Base-by-base conservation (phyloP, 176 grass and related monocot species). In the Thalia dealbata region DNA sequence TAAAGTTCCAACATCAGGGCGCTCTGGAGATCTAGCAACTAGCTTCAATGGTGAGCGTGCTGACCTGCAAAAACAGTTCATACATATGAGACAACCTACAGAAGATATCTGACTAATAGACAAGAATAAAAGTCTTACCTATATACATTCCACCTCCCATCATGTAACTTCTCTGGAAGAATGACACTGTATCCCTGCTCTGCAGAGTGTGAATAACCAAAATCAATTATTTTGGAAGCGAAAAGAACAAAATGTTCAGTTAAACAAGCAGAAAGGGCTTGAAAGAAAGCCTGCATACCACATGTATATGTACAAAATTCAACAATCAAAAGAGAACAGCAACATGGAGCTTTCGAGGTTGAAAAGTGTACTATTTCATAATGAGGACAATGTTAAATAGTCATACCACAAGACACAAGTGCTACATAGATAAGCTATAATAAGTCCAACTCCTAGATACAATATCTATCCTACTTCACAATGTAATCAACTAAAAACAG, bases 121-220 rank as follows among this genome's bases (percentile, higher is more conserved):
- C 32, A 73, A 60, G 25, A 77, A 61, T 74, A 56, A 32, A 61
- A 65, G 75, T 50, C 59, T 3, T 80, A 89, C 93, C 93, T 84
- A 75, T 96, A 92, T 46, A 96, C 93, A 78, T 96, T 90, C 89
- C 93, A 96, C 61, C 90, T 96, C 75, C 89, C 93, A 79, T 80
- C 92, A 35, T 92, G 86, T 78, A 96, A 80, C 80, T 92, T 96
- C 79, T 96, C 93, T 15, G 93, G 93, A 66, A 96, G 89, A 74
- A 96, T 58, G 56, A 67, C 84, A 51, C 93, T 90, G 80, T 92
- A 96, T 18, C 89, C 84, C 74, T 92, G 93, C 75, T 70, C 93
- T 96, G 89, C 58, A 81, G 41, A 24, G 74, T 22, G 3, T 63
- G 64, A 55, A 55, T 60, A 42, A 67, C 44, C 81, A 70, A 65